Evolutionary conservation across 2,329 filamentous ascomycete species (phyloP).

Genomic region (Emmonsiellopsis sp.): DNA sequence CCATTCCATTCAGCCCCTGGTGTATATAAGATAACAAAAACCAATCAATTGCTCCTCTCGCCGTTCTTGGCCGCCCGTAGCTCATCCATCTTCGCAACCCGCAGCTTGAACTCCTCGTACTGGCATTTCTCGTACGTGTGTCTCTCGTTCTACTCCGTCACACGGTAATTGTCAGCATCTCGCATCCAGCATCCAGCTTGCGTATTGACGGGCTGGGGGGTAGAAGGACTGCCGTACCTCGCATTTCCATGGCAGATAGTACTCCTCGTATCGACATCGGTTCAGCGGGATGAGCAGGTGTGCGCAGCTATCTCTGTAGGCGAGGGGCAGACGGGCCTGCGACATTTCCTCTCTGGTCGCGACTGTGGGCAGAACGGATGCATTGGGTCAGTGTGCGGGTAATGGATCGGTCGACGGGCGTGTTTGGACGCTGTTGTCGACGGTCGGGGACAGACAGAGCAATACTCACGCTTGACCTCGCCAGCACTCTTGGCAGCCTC

Average conservation of each 20-base stretch:
- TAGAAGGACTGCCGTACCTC: constrained; percentile 48
- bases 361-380: constrained; percentile 13
- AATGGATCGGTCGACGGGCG: not conserved
- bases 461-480: constrained; percentile 12
- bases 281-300: constrained; percentile 92
- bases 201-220: not conserved
- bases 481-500: not conserved
- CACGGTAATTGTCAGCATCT: constrained; percentile 4
- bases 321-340: constrained; percentile 73
- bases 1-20: no score
- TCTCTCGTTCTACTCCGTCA: constrained; percentile 64
- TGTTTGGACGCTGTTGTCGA: constrained; percentile 3
- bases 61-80: constrained; percentile 76
- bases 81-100: constrained; percentile 98
- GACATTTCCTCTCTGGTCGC: constrained; percentile 90
- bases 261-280: constrained; percentile 82
- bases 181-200: not conserved
- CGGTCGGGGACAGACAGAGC: constrained; percentile 3
- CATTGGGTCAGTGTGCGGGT: not conserved
- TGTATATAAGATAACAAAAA: not conserved
- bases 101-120: constrained; percentile 97
- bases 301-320: constrained; percentile 93
- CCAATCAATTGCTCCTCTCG: constrained; percentile 65
- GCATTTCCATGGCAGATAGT: constrained; percentile 97
- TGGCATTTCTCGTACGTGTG: constrained; percentile 99